A percentile compares a stretch with the other conserved stretches of the same genome.
Conservation (phyloP, 345 rosid species). For the Cochlearia excelsa region DNA sequence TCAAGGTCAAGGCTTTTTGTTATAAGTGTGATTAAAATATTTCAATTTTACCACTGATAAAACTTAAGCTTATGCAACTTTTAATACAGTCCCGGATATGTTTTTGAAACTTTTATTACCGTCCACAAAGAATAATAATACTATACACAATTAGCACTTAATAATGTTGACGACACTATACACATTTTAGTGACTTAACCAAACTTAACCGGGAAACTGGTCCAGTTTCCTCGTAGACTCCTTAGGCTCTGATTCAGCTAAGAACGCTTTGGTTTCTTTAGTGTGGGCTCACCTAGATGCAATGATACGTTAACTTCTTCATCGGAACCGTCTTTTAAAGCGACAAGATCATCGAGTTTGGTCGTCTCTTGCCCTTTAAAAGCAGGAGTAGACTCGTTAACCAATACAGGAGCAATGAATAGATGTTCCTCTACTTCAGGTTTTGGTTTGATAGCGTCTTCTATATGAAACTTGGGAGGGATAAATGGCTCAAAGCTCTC, state of each 20-base stretch:
- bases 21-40: too few relatives aligned
- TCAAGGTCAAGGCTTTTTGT: too few relatives aligned
- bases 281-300: slow-evolving; percentile 61
- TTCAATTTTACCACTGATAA: too few relatives aligned
- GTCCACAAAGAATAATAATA: slow-evolving; percentile 21
- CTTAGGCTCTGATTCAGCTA: slow-evolving; percentile 7
- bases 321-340: slow-evolving; percentile 46
- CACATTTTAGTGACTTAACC: slow-evolving; percentile 1
- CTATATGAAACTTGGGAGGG: slow-evolving; percentile 45
- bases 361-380: slow-evolving; percentile 29
- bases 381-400: slow-evolving; percentile 37
- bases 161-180: background rate
- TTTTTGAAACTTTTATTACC: slow-evolving; percentile 2
- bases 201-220: slow-evolving; percentile 21
- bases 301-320: slow-evolving; percentile 61
- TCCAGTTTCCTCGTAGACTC: background rate
- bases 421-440: slow-evolving; percentile 53
- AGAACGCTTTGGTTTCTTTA: slow-evolving; percentile 37
- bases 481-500: slow-evolving; percentile 55
- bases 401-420: slow-evolving; percentile 57
- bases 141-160: slow-evolving; percentile 19
- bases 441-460: slow-evolving; percentile 41
- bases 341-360: slow-evolving; percentile 48
- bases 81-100: slow-evolving; percentile 4
- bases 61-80: background rate